Percentiles rank a stretch among this genome's conserved stretches.
phyloP scores from a whole-genome alignment of 1,284 basidiomycete genomes.

The Meripilus lineatus region DNA sequence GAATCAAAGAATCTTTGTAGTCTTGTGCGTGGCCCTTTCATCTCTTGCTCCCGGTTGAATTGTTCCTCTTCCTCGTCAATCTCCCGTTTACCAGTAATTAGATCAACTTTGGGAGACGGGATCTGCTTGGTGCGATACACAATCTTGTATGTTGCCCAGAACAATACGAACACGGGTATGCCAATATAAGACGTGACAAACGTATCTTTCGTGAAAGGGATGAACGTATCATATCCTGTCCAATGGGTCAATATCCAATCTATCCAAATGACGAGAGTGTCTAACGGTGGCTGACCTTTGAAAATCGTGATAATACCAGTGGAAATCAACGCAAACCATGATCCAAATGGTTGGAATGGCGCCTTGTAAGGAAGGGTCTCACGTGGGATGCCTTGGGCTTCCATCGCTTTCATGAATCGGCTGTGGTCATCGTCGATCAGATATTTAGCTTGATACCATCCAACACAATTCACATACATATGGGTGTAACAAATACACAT shows the following conservation, averaged over 20 bases:
- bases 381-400: conserved; percentile 60
- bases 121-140: conserved; percentile 48
- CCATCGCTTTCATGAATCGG: conserved; percentile 66
- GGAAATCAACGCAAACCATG: conserved; percentile 54
- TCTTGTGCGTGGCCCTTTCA: conserved; percentile 34
- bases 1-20: conserved; percentile 39
- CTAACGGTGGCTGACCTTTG: conserved; percentile 34
- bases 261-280: not conserved
- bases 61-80: conserved; percentile 63
- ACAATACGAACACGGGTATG: conserved; percentile 49
- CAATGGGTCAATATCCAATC: not conserved
- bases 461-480: conserved; percentile 38
- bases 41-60: conserved; percentile 36
- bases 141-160: conserved; percentile 59
- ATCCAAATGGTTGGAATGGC: conserved; percentile 59
- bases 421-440: conserved; percentile 22
- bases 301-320: conserved; percentile 64
- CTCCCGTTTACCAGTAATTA: conserved; percentile 56
- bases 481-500: conserved; percentile 68
- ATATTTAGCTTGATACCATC: not conserved
- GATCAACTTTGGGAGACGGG: conserved; percentile 51
- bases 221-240: conserved; percentile 36
- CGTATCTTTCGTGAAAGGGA: conserved; percentile 49
- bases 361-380: conserved; percentile 66
- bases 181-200: conserved; percentile 63